Base-by-base conservation (phyloP, 768 basidiomycete genomes). In the Infundibulicybe gibba region DNA sequence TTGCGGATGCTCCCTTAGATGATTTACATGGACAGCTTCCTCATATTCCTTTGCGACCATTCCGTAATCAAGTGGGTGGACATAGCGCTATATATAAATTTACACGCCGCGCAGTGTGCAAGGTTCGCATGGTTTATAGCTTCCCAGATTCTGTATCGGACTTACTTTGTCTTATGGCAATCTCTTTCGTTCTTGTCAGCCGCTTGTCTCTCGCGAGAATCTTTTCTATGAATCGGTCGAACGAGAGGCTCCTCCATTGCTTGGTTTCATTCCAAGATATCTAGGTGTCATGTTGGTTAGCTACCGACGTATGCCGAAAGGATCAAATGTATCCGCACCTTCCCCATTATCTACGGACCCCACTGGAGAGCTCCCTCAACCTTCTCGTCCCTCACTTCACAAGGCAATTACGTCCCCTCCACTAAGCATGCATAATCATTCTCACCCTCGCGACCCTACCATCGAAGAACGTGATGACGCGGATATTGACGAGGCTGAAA, bases 231-330 rank as follows among this genome's bases (percentile, higher is more conserved):
- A 99, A 63, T 82, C 94, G 2, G 93, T 98, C 30, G 97, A 99
- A 63, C 80, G 85, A 20, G 90, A 93, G 58, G 90, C 91, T 0
- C 95, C 97, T 0, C 93, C 91, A 3, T 75, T 99, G 8, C 76
- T 98, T 3, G 87, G 80, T 12, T 99, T 92, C 59, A 97, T 97
- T 49, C 97, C 97, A n/a, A 86, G 94, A 38, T 99, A 99, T 65
- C 76, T 99, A 13, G 97, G 97, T 17, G 97, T 99, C 45, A 97
- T 99, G 93, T 79, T 98, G 35, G 95, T 99, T 57, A 95, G 87
- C 44, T 98, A 98, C 61, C 83, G 97, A 19, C 80, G 87, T 12
- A 88, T 92, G 34, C 68, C 77, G 12, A 83, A 75, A 57, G 57
- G 64, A 11, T 57, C 62, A 14, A 54, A 59, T 32, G 56, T 55